Conservation (phyloP, 768 basidiomycete species). For the Rubroboletus satanas region DNA sequence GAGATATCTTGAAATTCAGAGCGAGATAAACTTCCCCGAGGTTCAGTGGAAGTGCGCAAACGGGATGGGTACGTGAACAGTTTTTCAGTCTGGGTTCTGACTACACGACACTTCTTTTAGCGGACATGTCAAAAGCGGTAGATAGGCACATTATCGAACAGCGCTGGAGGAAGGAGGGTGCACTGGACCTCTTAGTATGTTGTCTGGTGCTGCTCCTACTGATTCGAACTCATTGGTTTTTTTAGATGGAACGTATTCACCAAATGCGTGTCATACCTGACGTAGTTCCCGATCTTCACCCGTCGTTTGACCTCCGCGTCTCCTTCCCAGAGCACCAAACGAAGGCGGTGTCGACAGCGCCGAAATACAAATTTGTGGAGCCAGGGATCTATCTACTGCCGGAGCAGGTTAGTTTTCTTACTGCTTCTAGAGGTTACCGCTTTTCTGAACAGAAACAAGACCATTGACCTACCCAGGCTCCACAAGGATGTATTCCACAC, state of each 20-base stretch:
- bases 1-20: conserved; percentile 69
- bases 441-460: conserved; percentile 40
- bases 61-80: conserved; percentile 62
- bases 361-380: conserved; percentile 45
- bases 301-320: conserved; percentile 71
- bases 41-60: conserved; percentile 75
- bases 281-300: conserved; percentile 65
- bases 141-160: conserved; percentile 82
- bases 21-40: conserved; percentile 79
- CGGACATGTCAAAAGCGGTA: conserved; percentile 61
- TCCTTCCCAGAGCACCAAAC: conserved; percentile 41
- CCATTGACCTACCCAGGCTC: conserved; percentile 58
- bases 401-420: conserved; percentile 51
- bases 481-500: conserved; percentile 77
- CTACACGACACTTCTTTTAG: conserved; percentile 32
- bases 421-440: neutral
- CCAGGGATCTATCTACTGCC: conserved; percentile 69
- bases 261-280: conserved; percentile 94
- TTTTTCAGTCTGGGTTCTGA: neutral
- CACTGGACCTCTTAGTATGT: conserved; percentile 73
- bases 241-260: conserved; percentile 86
- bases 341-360: conserved; percentile 20
- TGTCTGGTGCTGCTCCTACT: neutral
- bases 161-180: conserved; percentile 81
- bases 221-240: neutral